Conservation (phyloP, 2,329 filamentous ascomycete genomes). For the Zasmidium citrigriseum region DNA sequence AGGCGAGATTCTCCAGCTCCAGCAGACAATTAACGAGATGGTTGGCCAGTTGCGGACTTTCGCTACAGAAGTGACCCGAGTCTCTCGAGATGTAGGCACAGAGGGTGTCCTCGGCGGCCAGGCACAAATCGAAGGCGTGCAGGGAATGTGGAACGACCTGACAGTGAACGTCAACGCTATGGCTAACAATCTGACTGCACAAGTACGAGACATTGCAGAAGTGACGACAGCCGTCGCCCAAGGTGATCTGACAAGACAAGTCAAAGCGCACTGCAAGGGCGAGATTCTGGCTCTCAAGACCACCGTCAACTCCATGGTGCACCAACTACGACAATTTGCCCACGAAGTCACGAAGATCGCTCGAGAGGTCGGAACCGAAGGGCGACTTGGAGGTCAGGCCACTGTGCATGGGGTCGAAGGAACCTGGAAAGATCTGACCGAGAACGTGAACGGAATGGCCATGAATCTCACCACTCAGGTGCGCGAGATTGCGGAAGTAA, state of each 20-base stretch:
- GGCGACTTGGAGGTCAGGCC: conserved; percentile 53
- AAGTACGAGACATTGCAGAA: conserved; percentile 56
- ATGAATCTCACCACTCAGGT: conserved; percentile 53
- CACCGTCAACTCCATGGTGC: conserved; percentile 57
- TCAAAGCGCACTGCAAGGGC: conserved; percentile 54
- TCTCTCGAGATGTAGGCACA: conserved; percentile 65
- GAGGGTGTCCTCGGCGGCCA: conserved; percentile 65
- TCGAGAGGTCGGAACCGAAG: conserved; percentile 55
- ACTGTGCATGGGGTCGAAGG: conserved; percentile 56
- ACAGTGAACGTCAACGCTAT: conserved; percentile 59
- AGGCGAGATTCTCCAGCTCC: conserved; percentile 91
- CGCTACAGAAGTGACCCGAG: conserved; percentile 65
- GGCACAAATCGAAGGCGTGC: conserved; percentile 64
- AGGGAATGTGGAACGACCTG: conserved; percentile 68
- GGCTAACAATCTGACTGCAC: conserved; percentile 55
- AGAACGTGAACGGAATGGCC: conserved; percentile 57
- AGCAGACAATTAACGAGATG: conserved; percentile 79
- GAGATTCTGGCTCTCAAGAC: conserved; percentile 54
- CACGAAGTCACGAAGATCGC: conserved; percentile 57
- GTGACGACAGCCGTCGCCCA: conserved; percentile 55
- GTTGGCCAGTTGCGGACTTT: conserved; percentile 67
- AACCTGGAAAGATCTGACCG: conserved; percentile 56
- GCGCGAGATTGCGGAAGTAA: conserved; percentile 56
- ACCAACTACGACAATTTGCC: conserved; percentile 54
- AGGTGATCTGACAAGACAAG: conserved; percentile 54